Conservation (phyloP, 768 basidiomycete genomes). For the Lactifluus hygrophoroides region DNA sequence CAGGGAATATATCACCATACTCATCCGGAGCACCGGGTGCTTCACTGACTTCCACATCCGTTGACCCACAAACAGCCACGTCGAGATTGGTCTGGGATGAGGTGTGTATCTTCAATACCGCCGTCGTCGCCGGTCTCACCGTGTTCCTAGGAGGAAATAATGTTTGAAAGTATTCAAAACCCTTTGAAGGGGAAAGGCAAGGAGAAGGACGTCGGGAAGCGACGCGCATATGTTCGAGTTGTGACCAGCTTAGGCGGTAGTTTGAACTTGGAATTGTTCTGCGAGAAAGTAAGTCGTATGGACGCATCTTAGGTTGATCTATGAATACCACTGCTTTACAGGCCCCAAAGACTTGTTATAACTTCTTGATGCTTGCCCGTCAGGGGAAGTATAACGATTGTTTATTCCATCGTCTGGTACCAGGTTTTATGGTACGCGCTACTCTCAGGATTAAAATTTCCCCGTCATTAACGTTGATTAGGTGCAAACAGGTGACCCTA, state of each 20-base stretch:
- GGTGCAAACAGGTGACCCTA: conserved; percentile 98
- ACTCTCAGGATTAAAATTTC: background rate
- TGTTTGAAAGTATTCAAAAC: conserved; percentile 91
- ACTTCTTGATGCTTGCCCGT: conserved; percentile 90
- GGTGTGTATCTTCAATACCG: conserved; percentile 29
- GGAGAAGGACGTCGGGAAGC: conserved; percentile 86
- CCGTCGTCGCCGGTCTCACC: background rate
- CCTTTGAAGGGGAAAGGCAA: conserved; percentile 80
- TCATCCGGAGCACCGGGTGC: conserved; percentile 87
- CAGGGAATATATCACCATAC: conserved; percentile 89
- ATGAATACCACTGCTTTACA: conserved; percentile 24
- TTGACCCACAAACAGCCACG: conserved; percentile 62
- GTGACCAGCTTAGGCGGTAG: conserved; percentile 86
- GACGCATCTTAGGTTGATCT: background rate
- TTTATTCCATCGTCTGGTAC: conserved; percentile 87
- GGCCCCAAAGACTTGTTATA: conserved; percentile 99
- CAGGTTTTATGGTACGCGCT: conserved; percentile 80
- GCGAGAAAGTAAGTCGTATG: conserved; percentile 59
- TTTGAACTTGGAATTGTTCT: conserved; percentile 76
- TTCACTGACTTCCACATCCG: conserved; percentile 86
- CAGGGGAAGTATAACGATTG: conserved; percentile 86
- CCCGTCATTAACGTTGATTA: conserved; percentile 25
- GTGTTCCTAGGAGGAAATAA: conserved; percentile 70
- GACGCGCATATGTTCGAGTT: conserved; percentile 92
- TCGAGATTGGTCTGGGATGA: conserved; percentile 95